Evolutionary conservation across 2,329 filamentous ascomycete genomes (phyloP), one percentile per base, ranked within the genome.

Genomic region (Graphilbum fragrans): DNA sequence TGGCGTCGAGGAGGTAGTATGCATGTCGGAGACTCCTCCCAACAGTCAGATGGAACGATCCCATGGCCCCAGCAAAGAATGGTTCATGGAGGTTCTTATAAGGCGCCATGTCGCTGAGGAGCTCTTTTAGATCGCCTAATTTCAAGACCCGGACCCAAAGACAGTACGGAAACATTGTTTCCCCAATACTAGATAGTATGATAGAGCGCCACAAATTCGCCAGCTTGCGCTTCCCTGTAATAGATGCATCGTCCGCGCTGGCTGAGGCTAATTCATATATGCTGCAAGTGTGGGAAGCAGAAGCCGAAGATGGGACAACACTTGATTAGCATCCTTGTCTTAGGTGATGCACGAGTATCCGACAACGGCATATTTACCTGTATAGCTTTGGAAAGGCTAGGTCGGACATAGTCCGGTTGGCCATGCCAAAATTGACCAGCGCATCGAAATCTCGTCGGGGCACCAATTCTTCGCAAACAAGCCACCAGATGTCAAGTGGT

Each of bases 171-270:
- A 77, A 80, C 17, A 74, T 60, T 0, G 81, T 83, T 47, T 64
- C 59, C 20, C 69, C 72, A 35, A 80, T 58, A 43, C 76, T 76
- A 9, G 81, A 86, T 8, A 77, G 61, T 43, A 82, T 72, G 48
- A 86, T 73, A 2, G 78, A 78, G 39, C 72, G 70, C 82, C 82
- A 86, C 38, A 83, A 57, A 7, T 72, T 66, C 2, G 75, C 72
- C 70, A 75, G 80, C 57, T 72, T 72, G 41, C 66, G 45, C 45
- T 55, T 53, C 39, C 53, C 54, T 19, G 47, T 55, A 49, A 43
- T 63, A 52, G 56, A 61, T 58, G 50, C 61, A 56, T 67, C 65
- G 36, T 65, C 61, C 31, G 57, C 60, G 46, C 58, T 61, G 16
- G 66, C 60, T 8, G 60, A 57, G 8, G 64, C 65, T n/a, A 60